phyloP scores from a whole-genome alignment of 108 stramenopile genomes.

The Skeletonema potamos region DNA sequence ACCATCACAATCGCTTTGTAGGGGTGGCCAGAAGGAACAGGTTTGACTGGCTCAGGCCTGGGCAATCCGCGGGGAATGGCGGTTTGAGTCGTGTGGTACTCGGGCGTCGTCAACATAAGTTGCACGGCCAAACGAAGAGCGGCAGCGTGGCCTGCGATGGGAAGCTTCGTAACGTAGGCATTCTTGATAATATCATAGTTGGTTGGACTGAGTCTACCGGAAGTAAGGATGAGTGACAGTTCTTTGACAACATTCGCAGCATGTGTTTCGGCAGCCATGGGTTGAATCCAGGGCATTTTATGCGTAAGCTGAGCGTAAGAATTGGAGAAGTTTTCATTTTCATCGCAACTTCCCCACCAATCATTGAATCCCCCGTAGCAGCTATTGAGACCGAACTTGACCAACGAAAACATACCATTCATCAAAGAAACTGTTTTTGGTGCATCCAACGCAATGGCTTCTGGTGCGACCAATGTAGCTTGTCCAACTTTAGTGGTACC shows the following conservation, averaged over 20 bases:
- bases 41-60: slow-evolving; percentile 2
- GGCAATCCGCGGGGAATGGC: slow-evolving; percentile 19
- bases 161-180: not conserved
- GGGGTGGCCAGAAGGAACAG: slow-evolving; percentile 2
- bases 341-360: slow-evolving; percentile 14
- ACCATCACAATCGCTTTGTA: slow-evolving; percentile 72
- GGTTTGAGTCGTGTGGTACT: slow-evolving; percentile 63
- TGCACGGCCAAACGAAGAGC: slow-evolving; percentile 32
- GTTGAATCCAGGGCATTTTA: slow-evolving; percentile 3
- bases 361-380: slow-evolving; percentile 42
- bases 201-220: slow-evolving; percentile 50
- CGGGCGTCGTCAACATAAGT: slow-evolving; percentile 51
- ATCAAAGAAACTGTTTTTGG: slow-evolving; percentile 40
- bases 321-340: slow-evolving; percentile 18
- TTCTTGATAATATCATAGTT: slow-evolving; percentile 36
- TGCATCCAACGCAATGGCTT: slow-evolving; percentile 43
- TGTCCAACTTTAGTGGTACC: slow-evolving; percentile 1
- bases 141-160: not conserved
- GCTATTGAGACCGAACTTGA: slow-evolving; percentile 47
- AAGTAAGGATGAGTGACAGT: slow-evolving; percentile 51
- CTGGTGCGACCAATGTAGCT: slow-evolving; percentile 43
- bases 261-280: slow-evolving; percentile 17
- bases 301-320: not conserved
- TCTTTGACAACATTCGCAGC: slow-evolving; percentile 15
- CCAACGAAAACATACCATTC: slow-evolving; percentile 52